Percentiles rank a stretch among this genome's conserved stretches.
Evolutionary conservation across 2,329 filamentous ascomycete genomes (phyloP).

Genomic region (Alternaria conjuncta): DNA sequence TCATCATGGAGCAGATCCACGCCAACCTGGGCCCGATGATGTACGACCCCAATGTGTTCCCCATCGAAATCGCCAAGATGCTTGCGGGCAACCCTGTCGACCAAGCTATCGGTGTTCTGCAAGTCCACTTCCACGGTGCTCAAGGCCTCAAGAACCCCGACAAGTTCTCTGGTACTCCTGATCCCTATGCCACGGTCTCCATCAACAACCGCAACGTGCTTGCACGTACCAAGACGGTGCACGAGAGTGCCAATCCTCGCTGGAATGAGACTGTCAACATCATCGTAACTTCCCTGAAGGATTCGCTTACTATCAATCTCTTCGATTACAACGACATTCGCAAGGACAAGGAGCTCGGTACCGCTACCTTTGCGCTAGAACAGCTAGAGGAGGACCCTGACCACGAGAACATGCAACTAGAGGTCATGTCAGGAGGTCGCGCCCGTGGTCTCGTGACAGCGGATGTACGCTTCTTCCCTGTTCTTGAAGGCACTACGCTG

Average conservation of each 20-base stretch:
- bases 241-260: constrained; percentile 82
- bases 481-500: constrained; percentile 74
- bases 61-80: constrained; percentile 98
- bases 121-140: constrained; percentile 88
- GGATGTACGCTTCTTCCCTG: constrained; percentile 94
- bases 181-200: constrained; percentile 86
- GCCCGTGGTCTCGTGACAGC: constrained; percentile 78
- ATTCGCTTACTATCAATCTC: constrained; percentile 81
- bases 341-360: constrained; percentile 94
- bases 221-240: constrained; percentile 85
- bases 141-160: constrained; percentile 94
- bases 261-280: constrained; percentile 99
- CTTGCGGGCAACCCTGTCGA: constrained; percentile 91
- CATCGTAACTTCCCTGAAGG: constrained; percentile 88
- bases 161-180: constrained; percentile 88
- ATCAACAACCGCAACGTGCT: constrained; percentile 83
- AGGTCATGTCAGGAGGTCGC: constrained; percentile 84
- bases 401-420: constrained; percentile 83
- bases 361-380: constrained; percentile 84
- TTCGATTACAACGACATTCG: constrained; percentile 95
- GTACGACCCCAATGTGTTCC: constrained; percentile 97
- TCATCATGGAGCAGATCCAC: constrained; percentile 97
- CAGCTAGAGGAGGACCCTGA: constrained; percentile 77
- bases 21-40: constrained; percentile 94
- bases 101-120: constrained; percentile 92